phyloP scores from a whole-genome alignment of 805 yeast genomes.

The Huiozyma sinensis region DNA sequence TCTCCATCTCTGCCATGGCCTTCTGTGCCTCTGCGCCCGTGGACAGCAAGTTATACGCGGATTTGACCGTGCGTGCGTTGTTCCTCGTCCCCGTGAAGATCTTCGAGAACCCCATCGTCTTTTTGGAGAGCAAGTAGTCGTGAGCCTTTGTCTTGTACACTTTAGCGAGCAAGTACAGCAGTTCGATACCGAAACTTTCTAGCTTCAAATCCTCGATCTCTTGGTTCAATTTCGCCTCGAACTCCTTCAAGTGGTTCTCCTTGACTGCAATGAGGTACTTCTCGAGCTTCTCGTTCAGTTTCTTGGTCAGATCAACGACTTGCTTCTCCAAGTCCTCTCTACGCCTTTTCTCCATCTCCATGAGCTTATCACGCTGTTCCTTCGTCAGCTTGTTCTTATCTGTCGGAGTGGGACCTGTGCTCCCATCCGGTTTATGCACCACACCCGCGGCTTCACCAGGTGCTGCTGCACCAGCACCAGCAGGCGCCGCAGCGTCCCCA shows the following conservation, averaged over 20 bases:
- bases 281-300: constrained; percentile 38
- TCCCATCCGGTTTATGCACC: constrained; percentile 29
- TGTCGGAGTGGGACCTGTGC: constrained; percentile 11
- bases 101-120: constrained; percentile 79
- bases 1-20: constrained; percentile 62
- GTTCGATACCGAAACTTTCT: constrained; percentile 91
- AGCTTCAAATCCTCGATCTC: constrained; percentile 77
- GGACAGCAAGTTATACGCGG: constrained; percentile 71
- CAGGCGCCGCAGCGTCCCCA: constrained; percentile 21
- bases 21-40: constrained; percentile 83
- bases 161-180: constrained; percentile 72
- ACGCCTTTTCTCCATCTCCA: constrained; percentile 43
- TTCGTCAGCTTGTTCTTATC: constrained; percentile 19
- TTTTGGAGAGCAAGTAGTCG: constrained; percentile 62
- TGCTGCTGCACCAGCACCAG: constrained; percentile 7
- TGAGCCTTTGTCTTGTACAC: constrained; percentile 68
- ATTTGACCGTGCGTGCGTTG: constrained; percentile 72
- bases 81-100: constrained; percentile 72
- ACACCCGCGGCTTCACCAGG: too few species aligned
- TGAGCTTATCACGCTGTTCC: constrained; percentile 40
- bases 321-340: constrained; percentile 39
- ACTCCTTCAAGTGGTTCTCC: constrained; percentile 39
- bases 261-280: constrained; percentile 36
- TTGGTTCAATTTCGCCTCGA: constrained; percentile 38
- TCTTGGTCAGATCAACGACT: constrained; percentile 39